phyloP scores from a whole-genome alignment of 2,329 filamentous ascomycete genomes.

The Microdochium trichocladiopsis region DNA sequence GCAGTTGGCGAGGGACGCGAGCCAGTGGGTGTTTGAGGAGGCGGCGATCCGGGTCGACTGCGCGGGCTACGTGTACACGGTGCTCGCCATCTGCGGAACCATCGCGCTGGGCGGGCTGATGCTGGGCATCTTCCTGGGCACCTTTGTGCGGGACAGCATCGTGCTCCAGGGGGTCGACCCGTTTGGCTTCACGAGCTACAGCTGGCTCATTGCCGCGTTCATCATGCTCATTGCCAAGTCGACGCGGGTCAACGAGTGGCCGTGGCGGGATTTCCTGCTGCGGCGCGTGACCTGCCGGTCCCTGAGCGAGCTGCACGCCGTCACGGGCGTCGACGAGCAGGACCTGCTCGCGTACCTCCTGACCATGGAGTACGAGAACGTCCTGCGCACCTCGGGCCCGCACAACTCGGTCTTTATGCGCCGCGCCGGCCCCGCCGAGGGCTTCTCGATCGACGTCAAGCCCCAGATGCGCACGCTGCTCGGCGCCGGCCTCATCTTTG shows the following conservation, averaged over 20 bases:
- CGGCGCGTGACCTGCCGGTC: conserved; percentile 11
- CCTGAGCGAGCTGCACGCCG: conserved; percentile 11
- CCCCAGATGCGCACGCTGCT: no score
- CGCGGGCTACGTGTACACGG: no score
- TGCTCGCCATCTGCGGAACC: no score
- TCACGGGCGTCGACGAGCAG: conserved; percentile 12
- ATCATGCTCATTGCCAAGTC: conserved; percentile 14
- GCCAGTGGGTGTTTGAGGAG: no score
- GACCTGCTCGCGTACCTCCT: conserved; percentile 13
- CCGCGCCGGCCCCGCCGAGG: no score
- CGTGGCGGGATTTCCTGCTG: conserved; percentile 17
- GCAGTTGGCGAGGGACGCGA: no score
- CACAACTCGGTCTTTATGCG: conserved; percentile 9
- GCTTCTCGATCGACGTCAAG: no score
- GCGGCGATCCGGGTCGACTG: no score
- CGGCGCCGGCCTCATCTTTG: no score
- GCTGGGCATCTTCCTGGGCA: no score
- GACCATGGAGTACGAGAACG: conserved; percentile 6
- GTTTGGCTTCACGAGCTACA: conserved; percentile 14
- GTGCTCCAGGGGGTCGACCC: conserved; percentile 15
- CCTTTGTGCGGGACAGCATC: no score
- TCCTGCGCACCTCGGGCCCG: conserved; percentile 12
- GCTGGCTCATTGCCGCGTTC: conserved; percentile 17
- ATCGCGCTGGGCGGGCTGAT: no score
- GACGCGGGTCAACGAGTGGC: conserved; percentile 13